phyloP scores from a whole-genome alignment of 345 rosid species.

The Alliaria petiolata region DNA sequence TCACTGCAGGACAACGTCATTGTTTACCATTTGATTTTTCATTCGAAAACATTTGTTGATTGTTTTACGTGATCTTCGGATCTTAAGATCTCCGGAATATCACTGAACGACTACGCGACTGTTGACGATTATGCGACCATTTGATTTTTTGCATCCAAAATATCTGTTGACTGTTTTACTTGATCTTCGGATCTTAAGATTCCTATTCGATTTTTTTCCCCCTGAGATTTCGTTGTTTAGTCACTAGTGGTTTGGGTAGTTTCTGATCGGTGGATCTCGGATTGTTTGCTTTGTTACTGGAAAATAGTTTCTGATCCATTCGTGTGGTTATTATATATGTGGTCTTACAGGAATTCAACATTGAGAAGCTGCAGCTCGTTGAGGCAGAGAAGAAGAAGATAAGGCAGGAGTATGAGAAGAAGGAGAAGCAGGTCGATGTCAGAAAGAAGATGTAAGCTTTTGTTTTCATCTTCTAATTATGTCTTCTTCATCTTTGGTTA shows the following conservation, averaged over 20 bases:
- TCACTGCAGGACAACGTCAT: no score
- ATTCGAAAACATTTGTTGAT: no score
- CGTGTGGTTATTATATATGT: neutral
- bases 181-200: neutral
- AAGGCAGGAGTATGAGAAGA: slow-evolving; percentile 91
- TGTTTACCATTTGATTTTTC: neutral
- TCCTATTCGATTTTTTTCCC: no score
- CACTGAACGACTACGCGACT: neutral
- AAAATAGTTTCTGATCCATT: neutral
- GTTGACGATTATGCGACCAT: neutral
- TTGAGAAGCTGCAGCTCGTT: slow-evolving; percentile 88
- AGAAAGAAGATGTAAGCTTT: slow-evolving; percentile 93
- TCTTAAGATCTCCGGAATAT: neutral
- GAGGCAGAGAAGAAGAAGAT: slow-evolving; percentile 99
- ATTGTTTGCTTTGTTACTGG: no score
- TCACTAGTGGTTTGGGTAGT: no score
- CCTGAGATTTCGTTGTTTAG: no score
- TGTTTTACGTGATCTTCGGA: no score
- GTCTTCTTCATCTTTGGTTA: no score
- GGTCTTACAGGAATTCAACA: slow-evolving; percentile 88
- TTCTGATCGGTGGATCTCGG: no score
- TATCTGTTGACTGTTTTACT: neutral
- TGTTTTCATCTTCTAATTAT: no score
- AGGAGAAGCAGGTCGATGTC: slow-evolving; percentile 94
- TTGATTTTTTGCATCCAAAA: no score